Conservation (phyloP, 768 basidiomycete genomes). For the Aureoboletus auriporus region DNA sequence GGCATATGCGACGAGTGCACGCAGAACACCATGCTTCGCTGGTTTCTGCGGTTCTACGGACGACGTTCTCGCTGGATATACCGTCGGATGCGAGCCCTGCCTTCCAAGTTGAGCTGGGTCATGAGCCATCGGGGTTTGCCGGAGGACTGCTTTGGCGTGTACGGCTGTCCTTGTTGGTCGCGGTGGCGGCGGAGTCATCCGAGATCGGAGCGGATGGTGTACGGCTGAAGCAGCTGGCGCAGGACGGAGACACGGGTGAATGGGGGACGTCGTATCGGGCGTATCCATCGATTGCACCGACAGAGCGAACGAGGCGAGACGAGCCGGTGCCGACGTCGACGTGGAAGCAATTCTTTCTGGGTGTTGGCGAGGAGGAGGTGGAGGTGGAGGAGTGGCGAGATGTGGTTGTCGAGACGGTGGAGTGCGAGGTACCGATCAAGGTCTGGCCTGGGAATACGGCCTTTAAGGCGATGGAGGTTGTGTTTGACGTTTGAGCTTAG, state of each 20-base stretch:
- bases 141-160: constrained; percentile 94
- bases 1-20: constrained; percentile 68
- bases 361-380: constrained; percentile 38
- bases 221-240: constrained; percentile 47
- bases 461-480: constrained; percentile 73
- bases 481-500: constrained; percentile 59
- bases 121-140: constrained; percentile 18
- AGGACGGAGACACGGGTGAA: constrained; percentile 59
- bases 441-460: constrained; percentile 90
- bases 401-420: constrained; percentile 79
- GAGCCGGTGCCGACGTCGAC: constrained; percentile 7
- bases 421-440: constrained; percentile 87
- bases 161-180: constrained; percentile 79
- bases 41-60: constrained; percentile 65
- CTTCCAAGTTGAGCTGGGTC: constrained; percentile 63
- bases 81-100: constrained; percentile 89
- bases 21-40: constrained; percentile 84
- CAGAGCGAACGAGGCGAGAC: constrained; percentile 38
- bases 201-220: constrained; percentile 47
- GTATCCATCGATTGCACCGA: constrained; percentile 52
- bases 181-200: constrained; percentile 50
- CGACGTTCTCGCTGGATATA: constrained; percentile 87
- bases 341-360: constrained; percentile 42
- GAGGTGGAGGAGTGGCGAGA: constrained; percentile 56
- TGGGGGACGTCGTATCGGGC: constrained; percentile 73